These are phyloP conservation scores for Wickerhamia fluorescens DNA, from an alignment of 805 yeast genomes.

Conservation along the genomic window DNA sequence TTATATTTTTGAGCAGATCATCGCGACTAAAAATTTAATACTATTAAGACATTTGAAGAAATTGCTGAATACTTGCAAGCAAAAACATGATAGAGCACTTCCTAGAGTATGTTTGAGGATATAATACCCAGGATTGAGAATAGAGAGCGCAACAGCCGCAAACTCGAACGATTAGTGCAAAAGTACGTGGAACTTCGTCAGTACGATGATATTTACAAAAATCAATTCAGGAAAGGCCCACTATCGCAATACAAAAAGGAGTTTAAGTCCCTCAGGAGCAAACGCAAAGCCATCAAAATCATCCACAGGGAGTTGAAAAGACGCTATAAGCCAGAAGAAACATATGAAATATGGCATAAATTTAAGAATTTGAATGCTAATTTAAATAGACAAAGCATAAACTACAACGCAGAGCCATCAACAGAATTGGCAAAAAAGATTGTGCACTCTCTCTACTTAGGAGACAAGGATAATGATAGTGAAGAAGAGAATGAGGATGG, in stretches of 20 bases:
- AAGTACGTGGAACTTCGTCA: slow-evolving; percentile 14
- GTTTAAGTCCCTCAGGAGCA: too few species aligned
- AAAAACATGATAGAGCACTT: too few species aligned
- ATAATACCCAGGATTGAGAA: slow-evolving; percentile 1
- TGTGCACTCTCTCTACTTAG: too few species aligned
- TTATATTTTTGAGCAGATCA: too few species aligned
- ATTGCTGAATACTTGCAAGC: too few species aligned
- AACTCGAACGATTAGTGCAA: slow-evolving; percentile 4
- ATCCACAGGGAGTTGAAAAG: slow-evolving; percentile 20
- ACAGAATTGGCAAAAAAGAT: slow-evolving; percentile 6
- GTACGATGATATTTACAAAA: slow-evolving; percentile 7
- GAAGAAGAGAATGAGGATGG: slow-evolving; percentile 4
- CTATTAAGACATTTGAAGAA: too few species aligned
- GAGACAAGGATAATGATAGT: slow-evolving; percentile 1
- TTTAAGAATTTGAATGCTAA: slow-evolving; percentile 9
- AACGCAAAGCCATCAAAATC: slow-evolving; percentile 11
- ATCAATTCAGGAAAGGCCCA: slow-evolving; percentile 1
- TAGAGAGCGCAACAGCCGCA: slow-evolving; percentile 1
- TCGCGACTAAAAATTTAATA: too few species aligned
- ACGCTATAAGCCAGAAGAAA: slow-evolving; percentile 22
- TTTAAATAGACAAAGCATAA: slow-evolving; percentile 2
- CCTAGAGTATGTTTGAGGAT: slow-evolving; percentile 7
- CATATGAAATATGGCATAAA: slow-evolving; percentile 29
- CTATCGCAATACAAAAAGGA: too few species aligned
- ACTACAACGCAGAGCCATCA: slow-evolving; percentile 2